Base-by-base conservation (phyloP, 23 red algal genomes). In the Gracilaria domingensis region DNA sequence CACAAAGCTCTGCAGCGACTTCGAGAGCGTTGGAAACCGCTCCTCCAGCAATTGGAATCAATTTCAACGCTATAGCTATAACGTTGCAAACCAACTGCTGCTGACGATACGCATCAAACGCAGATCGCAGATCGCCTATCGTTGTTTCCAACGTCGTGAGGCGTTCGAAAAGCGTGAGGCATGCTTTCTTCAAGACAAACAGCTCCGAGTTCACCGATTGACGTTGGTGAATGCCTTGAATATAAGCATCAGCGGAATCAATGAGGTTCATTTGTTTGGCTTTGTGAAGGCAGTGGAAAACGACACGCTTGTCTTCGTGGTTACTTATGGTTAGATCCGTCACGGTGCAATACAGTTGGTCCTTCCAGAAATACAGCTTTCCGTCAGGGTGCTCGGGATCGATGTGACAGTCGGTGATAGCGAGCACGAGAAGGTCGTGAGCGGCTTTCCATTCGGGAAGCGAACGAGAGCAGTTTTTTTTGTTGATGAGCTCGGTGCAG, bases 311-410 rank as follows among this genome's bases (percentile, higher is more conserved):
- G 62, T 67, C 62, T 36, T 67, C 6, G 24, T 12, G 12, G 33
- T 36, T 67, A 1, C 8, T 12, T 36, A 67, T 36, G 26, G 26
- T 1, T 34, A 33, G 62, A 67, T 67, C 62, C 12, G 33, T 12
- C 2, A 67, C 62, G 33, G 62, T 67, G 62, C 62, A 67, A 67
- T 67, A 67, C 62, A 67, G 62, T 17, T 67, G 62, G 33, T 67
- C 62, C 33, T 17, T 67, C 62, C 62, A 67, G 62, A 67, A 67
- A 30, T 67, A 67, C 24, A 67, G 28, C 1, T 67, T 9, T 2
- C 24, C 62, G 8, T 67, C 62, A 67, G 33, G 28, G 24, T 67
- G 28, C 28, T 29, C 62, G 14, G 62, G 62, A 30, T 67, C n/a
- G 26, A 67, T 33, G 12, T 29, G 26, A 67, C 24, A 11, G 17